Conservation (phyloP, 2,329 filamentous ascomycete species). For the Alternaria angustiovoidea region DNA sequence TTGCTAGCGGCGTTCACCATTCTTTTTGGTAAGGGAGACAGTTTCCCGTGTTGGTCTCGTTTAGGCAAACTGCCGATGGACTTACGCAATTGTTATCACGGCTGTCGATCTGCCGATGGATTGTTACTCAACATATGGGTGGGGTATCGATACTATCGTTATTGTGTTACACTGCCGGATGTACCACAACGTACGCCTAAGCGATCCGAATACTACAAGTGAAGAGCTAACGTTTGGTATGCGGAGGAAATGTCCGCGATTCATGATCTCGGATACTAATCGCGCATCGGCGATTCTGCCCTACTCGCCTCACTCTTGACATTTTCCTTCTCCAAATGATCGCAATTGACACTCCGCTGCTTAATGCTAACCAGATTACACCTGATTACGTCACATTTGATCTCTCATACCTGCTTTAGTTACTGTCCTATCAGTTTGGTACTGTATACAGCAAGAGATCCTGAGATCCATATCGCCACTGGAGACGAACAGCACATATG, state of each 20-base stretch:
- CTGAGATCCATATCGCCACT: background rate
- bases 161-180: background rate
- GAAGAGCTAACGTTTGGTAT: background rate
- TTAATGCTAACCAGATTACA: background rate
- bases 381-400: background rate
- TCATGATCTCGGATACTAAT: background rate
- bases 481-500: background rate
- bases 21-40: background rate
- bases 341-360: background rate
- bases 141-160: background rate
- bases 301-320: background rate
- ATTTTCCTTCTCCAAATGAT: background rate
- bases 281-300: background rate
- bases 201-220: background rate
- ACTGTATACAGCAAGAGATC: background rate
- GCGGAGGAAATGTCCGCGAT: background rate
- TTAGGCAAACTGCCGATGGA: background rate
- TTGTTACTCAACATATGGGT: slow-evolving; percentile 2
- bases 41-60: background rate
- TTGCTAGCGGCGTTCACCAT: background rate
- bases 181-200: background rate
- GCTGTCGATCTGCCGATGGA: background rate
- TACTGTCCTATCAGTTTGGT: background rate
- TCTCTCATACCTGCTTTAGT: background rate
- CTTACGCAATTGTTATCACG: background rate